Base-by-base conservation (phyloP, 805 yeast species). In the Lachancea sp. region DNA sequence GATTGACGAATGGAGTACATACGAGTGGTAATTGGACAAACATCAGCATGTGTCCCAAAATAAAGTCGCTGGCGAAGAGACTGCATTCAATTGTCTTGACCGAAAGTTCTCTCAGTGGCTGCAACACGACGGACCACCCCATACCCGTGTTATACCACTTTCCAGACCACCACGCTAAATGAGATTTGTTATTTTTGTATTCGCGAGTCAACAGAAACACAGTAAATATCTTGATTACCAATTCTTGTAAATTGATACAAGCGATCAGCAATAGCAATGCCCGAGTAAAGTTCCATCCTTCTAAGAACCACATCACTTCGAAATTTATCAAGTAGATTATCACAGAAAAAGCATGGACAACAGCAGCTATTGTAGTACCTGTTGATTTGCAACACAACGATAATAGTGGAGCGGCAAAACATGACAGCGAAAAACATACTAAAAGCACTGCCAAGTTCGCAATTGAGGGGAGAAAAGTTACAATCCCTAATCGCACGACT, bases 141-240 rank as follows among this genome's bases (percentile, higher is more conserved):
- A 81, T 64, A 0, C 78, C 78, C 0, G 79, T 69, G 11, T 69
- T 70, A 34, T 72, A 52, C 90, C 90, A 83, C 41, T 70, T 75
- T 0, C 89, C 88, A 8, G 85, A 73, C 88, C 89, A 83, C 86
- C 87, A 81, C 2, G 89, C 80, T 26, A 73, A 56, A 50, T 80
- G 83, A 0, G 84, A 63, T 33, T 67, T 71, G 46, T 74, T 82
- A 47, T 72, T 76, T 42, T 69, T 72, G 49, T 71, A 71, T 52
- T 86, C 95, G 35, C 81, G 69, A 6, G 83, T 73, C 29, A 84
- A 56, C 4, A 80, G 47, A 0, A 75, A 34, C 1, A 74, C 65
- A 0, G 77, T 73, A 3, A 77, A 40, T 1, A 71, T 36, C 41
- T 75, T 75, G 54, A 81, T 74, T 4, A 83, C n/a, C 40, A 77